These are phyloP conservation scores for Aspergillus transmontanensis DNA, from an alignment of 2,329 filamentous ascomycete genomes.

Conservation along the genomic window DNA sequence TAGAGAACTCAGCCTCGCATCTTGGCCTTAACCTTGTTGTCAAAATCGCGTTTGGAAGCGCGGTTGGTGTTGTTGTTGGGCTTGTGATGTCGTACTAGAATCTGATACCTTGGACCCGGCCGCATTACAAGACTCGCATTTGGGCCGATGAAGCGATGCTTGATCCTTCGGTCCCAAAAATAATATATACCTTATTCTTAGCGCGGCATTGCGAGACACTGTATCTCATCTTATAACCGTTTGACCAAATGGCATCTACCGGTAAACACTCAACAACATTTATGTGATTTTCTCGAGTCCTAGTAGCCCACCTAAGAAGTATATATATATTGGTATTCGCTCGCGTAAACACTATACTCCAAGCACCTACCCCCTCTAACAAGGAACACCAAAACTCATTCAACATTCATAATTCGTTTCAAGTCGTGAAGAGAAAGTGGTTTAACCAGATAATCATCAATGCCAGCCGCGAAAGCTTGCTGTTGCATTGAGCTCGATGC, in stretches of 20 bases:
- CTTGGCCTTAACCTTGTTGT: too few relatives aligned
- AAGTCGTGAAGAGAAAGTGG: conserved; percentile 34
- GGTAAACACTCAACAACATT: background rate
- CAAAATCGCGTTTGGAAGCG: too few relatives aligned
- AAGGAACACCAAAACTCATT: conserved; percentile 15
- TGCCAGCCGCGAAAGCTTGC: conserved; percentile 31
- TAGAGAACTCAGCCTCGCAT: too few relatives aligned
- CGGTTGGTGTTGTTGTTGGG: too few relatives aligned
- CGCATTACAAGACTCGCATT: too few relatives aligned
- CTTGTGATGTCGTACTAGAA: too few relatives aligned
- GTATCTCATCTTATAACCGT: too few relatives aligned
- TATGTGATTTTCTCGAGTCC: background rate
- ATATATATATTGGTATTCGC: background rate
- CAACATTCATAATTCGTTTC: conserved; percentile 32
- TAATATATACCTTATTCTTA: too few relatives aligned
- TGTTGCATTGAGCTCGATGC: conserved; percentile 36
- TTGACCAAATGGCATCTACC: background rate
- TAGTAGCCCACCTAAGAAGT: background rate
- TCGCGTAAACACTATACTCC: background rate
- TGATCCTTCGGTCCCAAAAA: too few relatives aligned
- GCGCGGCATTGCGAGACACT: too few relatives aligned
- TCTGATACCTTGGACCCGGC: too few relatives aligned
- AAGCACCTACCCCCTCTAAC: background rate
- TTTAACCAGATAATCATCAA: conserved; percentile 36
- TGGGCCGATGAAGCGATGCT: too few relatives aligned